Evolutionary conservation across 2,329 filamentous ascomycete genomes (phyloP).

Genomic region (Annulohypoxylon truncatum): DNA sequence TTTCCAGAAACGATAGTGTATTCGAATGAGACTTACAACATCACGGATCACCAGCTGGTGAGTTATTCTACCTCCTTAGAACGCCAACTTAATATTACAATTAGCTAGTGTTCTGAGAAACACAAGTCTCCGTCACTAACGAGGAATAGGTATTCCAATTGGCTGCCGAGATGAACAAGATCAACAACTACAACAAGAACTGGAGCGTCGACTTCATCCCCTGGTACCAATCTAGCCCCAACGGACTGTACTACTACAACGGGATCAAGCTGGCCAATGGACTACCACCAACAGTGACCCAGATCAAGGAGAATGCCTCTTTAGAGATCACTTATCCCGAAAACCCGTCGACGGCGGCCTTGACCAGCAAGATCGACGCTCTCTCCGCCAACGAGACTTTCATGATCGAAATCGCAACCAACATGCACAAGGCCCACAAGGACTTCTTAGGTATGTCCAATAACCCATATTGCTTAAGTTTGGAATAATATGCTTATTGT

Average conservation of each 20-base stretch:
- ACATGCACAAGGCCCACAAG: constrained; percentile 59
- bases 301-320: constrained; percentile 59
- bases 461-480: neutral
- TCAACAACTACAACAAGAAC: constrained; percentile 64
- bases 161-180: constrained; percentile 67
- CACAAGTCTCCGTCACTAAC: constrained; percentile 3
- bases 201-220: constrained; percentile 70
- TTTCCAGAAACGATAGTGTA: constrained; percentile 66
- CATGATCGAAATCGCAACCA: constrained; percentile 53
- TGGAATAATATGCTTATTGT: constrained; percentile 7
- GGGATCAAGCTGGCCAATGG: constrained; percentile 62
- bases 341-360: constrained; percentile 49
- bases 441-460: constrained; percentile 49
- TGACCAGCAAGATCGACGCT: constrained; percentile 54
- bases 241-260: constrained; percentile 63
- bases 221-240: constrained; percentile 68
- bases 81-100: neutral
- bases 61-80: neutral
- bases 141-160: constrained; percentile 65
- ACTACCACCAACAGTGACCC: constrained; percentile 62
- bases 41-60: constrained; percentile 71
- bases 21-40: constrained; percentile 67
- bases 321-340: constrained; percentile 52
- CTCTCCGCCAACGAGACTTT: constrained; percentile 53
- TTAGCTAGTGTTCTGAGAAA: neutral